Conservation (phyloP, 495 filamentous ascomycete genomes). For the Diplogelasinospora grovesii region DNA sequence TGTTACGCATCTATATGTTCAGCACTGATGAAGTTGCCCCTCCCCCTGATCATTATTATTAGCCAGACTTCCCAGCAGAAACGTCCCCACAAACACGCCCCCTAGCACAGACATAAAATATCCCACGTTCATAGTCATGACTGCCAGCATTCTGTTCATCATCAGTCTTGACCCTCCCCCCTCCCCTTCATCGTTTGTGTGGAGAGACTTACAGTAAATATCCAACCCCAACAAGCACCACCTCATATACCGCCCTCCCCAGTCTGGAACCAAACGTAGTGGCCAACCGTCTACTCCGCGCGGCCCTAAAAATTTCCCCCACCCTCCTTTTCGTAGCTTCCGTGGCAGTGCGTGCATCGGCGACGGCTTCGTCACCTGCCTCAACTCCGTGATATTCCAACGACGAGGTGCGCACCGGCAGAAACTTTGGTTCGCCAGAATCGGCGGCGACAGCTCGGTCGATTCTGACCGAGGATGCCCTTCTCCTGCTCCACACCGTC, state of each 20-base stretch:
- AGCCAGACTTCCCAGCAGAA: too few relatives aligned
- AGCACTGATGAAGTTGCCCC: too few relatives aligned
- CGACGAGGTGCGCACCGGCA: too few relatives aligned
- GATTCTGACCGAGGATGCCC: conserved; percentile 37
- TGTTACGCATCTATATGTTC: too few relatives aligned
- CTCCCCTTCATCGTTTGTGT: background rate
- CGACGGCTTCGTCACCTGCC: background rate
- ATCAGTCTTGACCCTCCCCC: background rate
- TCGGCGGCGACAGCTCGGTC: background rate
- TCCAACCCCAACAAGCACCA: conserved; percentile 55
- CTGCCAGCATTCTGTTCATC: conserved; percentile 66
- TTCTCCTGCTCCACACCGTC: conserved; percentile 34
- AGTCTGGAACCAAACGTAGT: conserved; percentile 53
- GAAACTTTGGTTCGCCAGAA: too few relatives aligned
- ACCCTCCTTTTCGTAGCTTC: background rate
- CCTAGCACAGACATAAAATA: conserved; percentile 74
- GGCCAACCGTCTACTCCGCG: conserved; percentile 37
- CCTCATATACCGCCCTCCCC: conserved; percentile 51
- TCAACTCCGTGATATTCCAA: too few relatives aligned
- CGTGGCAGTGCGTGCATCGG: background rate
- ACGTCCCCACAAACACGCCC: conserved; percentile 68
- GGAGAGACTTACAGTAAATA: conserved; percentile 70
- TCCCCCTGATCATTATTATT: too few relatives aligned
- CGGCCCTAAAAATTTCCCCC: background rate
- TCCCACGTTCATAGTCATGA: conserved; percentile 85